A percentile compares a stretch with the other conserved stretches of the same genome.
phyloP scores from a whole-genome alignment of 2,329 filamentous ascomycete species.

The Colletotrichum plurivorum region DNA sequence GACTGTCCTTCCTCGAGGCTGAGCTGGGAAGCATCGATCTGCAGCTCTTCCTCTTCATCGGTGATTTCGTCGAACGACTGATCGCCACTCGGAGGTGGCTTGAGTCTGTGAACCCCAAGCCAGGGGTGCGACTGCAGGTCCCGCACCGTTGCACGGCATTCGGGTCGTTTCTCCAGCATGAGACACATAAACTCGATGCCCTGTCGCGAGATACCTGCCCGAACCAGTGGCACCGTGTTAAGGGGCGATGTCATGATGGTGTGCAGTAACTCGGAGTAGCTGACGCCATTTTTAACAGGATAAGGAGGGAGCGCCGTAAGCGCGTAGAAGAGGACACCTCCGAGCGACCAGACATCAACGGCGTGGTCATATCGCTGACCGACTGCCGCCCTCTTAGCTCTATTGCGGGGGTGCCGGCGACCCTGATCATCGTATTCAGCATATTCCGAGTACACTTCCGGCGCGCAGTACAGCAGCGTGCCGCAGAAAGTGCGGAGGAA shows the following conservation, averaged over 20 bases:
- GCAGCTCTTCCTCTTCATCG: conserved; percentile 70
- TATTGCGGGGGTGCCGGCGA: conserved; percentile 74
- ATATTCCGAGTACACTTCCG: conserved; percentile 90
- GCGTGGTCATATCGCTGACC: conserved; percentile 87
- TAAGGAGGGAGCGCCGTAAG: conserved; percentile 87
- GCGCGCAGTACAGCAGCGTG: conserved; percentile 94
- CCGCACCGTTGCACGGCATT: conserved; percentile 79
- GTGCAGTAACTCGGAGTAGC: conserved; percentile 83
- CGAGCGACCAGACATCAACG: conserved; percentile 96
- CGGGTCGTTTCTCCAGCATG: conserved; percentile 88
- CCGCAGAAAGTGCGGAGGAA: conserved; percentile 98
- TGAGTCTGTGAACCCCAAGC: conserved; percentile 64
- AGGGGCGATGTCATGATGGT: conserved; percentile 87
- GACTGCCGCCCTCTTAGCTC: conserved; percentile 67
- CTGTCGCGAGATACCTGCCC: conserved; percentile 70
- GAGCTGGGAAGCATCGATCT: conserved; percentile 73
- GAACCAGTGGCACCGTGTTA: conserved; percentile 74
- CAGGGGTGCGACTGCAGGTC: conserved; percentile 81
- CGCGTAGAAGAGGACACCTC: conserved; percentile 90
- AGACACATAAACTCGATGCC: conserved; percentile 81
- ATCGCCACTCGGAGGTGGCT: conserved; percentile 48
- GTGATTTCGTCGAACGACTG: conserved; percentile 73
- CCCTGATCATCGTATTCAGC: conserved; percentile 78
- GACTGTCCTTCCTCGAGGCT: conserved; percentile 67
- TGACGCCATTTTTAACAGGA: conserved; percentile 81